Percentiles rank a stretch among this genome's conserved stretches.
These are phyloP conservation scores for Scutellaria baicalensis DNA, from an alignment of 257 asterid genomes.

Conservation along the genomic window DNA sequence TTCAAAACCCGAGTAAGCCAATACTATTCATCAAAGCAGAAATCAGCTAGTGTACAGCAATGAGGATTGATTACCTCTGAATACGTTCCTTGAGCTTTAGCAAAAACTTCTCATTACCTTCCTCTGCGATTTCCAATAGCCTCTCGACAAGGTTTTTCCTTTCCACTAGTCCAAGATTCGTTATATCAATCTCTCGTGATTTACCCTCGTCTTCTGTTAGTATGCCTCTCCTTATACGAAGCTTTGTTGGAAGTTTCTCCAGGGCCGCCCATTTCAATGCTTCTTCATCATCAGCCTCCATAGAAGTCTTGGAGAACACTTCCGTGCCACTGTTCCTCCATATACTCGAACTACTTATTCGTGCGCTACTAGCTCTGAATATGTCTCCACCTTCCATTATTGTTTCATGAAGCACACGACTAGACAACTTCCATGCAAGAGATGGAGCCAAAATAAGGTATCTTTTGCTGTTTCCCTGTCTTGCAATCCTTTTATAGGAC, in stretches of 20 bases:
- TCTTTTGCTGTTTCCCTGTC: neutral
- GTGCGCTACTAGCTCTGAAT: slow-evolving; percentile 46
- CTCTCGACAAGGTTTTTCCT: slow-evolving; percentile 64
- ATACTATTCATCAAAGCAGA: neutral
- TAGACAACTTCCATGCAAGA: slow-evolving; percentile 14
- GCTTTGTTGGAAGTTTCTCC: slow-evolving; percentile 73
- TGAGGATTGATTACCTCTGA: slow-evolving; percentile 39
- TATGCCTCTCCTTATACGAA: slow-evolving; percentile 63
- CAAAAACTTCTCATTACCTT: slow-evolving; percentile 79
- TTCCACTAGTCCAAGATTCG: slow-evolving; percentile 55
- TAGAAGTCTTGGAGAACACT: slow-evolving; percentile 51
- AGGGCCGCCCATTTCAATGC: slow-evolving; percentile 87
- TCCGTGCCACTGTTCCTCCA: slow-evolving; percentile 77
- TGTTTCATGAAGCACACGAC: slow-evolving; percentile 9
- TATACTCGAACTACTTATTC: slow-evolving; percentile 54
- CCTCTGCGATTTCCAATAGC: slow-evolving; percentile 56
- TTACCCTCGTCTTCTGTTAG: slow-evolving; percentile 49
- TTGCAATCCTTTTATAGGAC: slow-evolving; percentile 16
- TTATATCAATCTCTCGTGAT: slow-evolving; percentile 48
- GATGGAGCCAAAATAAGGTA: slow-evolving; percentile 5
- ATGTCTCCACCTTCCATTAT: slow-evolving; percentile 53
- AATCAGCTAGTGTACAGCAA: too few relatives aligned
- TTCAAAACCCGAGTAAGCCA: neutral
- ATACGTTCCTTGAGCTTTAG: slow-evolving; percentile 56
- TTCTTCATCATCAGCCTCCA: slow-evolving; percentile 69